phyloP scores from a whole-genome alignment of 371 early-diverging fungal genomes.

The Mortierella sp. region DNA sequence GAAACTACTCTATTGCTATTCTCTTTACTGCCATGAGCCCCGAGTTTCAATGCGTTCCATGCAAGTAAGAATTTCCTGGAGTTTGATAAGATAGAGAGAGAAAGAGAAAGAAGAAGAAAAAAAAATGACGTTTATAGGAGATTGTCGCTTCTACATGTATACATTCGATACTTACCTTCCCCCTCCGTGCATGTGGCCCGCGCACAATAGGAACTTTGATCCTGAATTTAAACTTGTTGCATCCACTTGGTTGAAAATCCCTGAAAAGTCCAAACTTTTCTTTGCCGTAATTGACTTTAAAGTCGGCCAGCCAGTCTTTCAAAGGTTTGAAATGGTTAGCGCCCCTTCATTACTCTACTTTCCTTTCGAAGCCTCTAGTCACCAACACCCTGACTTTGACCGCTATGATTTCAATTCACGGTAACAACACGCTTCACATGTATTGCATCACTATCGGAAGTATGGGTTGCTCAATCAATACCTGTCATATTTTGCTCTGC shows the following conservation, averaged over 20 bases:
- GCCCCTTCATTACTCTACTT: slow-evolving; percentile 81
- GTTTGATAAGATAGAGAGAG: neutral
- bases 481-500: slow-evolving; percentile 2
- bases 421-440: too few relatives aligned
- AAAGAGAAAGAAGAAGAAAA: neutral
- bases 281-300: slow-evolving; percentile 81
- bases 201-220: slow-evolving; percentile 74
- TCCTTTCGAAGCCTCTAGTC: slow-evolving; percentile 63
- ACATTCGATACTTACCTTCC: too few relatives aligned
- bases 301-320: slow-evolving; percentile 75
- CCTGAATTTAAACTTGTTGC: slow-evolving; percentile 77
- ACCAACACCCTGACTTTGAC: slow-evolving; percentile 2
- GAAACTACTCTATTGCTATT: slow-evolving; percentile 81
- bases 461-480: too few relatives aligned
- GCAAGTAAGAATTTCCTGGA: slow-evolving; percentile 66
- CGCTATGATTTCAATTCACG: slow-evolving; percentile 35
- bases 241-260: slow-evolving; percentile 60
- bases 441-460: too few relatives aligned
- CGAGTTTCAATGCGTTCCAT: slow-evolving; percentile 78
- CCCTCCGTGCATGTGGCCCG: too few relatives aligned
- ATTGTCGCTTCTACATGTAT: too few relatives aligned
- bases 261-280: slow-evolving; percentile 63
- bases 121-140: too few relatives aligned
- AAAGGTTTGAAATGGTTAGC: slow-evolving; percentile 66
- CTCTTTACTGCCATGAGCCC: slow-evolving; percentile 79